A percentile compares a stretch with the other conserved stretches of the same genome.
These are phyloP conservation scores for Datisca glomerata DNA, from an alignment of 306 rosid species.

Conservation along the genomic window DNA sequence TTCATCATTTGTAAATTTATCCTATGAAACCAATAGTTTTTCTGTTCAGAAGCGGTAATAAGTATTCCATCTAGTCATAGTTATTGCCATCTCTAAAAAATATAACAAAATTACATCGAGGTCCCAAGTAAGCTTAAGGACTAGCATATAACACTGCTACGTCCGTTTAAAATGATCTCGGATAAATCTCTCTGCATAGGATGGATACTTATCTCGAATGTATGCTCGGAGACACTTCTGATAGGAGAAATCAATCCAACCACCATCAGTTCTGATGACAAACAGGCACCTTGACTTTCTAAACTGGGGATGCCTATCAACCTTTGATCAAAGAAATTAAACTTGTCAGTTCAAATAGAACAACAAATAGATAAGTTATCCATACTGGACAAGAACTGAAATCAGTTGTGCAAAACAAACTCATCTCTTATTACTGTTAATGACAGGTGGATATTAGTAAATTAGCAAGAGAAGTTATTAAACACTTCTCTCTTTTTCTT, in stretches of 20 bases:
- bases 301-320: conserved; percentile 83
- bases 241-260: conserved; percentile 87
- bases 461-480: too few relatives aligned
- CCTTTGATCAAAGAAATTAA: conserved; percentile 37
- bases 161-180: conserved; percentile 67
- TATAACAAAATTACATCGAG: too few relatives aligned
- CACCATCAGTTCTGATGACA: conserved; percentile 77
- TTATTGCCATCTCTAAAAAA: background rate
- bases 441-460: too few relatives aligned
- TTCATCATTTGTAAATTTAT: too few relatives aligned
- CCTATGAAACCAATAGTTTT: background rate
- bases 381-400: background rate
- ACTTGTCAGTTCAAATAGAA: background rate
- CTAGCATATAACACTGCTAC: conserved; percentile 39
- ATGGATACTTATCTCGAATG: conserved; percentile 64
- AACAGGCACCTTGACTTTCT: conserved; percentile 65
- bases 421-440: too few relatives aligned
- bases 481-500: too few relatives aligned
- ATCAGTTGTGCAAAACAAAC: background rate
- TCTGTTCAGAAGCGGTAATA: background rate
- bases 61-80: too few relatives aligned
- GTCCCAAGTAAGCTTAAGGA: conserved; percentile 11
- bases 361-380: too few relatives aligned
- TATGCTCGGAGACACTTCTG: conserved; percentile 76
- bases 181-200: conserved; percentile 65